Evolutionary conservation across 148 eudicot species (phyloP).

Genomic region (Oxyria digyna): DNA sequence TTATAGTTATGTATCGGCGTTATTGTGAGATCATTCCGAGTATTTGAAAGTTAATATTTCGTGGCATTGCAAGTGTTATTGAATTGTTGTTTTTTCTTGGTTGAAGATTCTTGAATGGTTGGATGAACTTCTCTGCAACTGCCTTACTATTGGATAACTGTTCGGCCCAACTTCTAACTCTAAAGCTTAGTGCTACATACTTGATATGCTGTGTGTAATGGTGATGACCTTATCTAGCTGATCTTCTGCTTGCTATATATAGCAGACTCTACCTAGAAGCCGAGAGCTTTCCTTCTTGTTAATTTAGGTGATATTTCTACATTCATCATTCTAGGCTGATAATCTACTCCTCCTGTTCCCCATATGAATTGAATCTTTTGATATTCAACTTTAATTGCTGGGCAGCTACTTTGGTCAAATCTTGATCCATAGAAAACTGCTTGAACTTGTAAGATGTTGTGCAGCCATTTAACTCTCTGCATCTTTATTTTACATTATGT

Average conservation of each 20-base stretch:
- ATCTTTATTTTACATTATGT: neutral
- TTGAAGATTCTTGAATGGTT: too few relatives aligned
- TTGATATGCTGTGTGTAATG: too few relatives aligned
- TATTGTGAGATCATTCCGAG: neutral
- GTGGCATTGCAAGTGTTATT: neutral
- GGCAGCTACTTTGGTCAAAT: neutral
- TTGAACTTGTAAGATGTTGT: neutral
- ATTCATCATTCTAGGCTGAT: neutral
- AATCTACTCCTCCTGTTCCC: neutral
- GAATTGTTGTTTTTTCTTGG: neutral
- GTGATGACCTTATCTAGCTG: neutral
- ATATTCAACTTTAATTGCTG: neutral
- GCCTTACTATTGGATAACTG: neutral
- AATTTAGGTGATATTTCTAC: neutral
- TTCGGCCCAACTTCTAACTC: neutral
- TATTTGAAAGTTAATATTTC: neutral
- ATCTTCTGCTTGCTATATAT: neutral
- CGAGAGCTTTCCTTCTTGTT: neutral
- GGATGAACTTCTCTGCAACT: neutral
- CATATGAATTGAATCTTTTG: neutral
- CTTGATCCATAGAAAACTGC: neutral
- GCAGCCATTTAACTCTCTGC: neutral
- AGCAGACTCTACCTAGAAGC: neutral
- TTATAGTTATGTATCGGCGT: neutral
- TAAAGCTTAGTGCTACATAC: too few relatives aligned